These are phyloP conservation scores for Phyllosticta capitalensis DNA, from an alignment of 2,329 filamentous ascomycete genomes.

Conservation along the genomic window DNA sequence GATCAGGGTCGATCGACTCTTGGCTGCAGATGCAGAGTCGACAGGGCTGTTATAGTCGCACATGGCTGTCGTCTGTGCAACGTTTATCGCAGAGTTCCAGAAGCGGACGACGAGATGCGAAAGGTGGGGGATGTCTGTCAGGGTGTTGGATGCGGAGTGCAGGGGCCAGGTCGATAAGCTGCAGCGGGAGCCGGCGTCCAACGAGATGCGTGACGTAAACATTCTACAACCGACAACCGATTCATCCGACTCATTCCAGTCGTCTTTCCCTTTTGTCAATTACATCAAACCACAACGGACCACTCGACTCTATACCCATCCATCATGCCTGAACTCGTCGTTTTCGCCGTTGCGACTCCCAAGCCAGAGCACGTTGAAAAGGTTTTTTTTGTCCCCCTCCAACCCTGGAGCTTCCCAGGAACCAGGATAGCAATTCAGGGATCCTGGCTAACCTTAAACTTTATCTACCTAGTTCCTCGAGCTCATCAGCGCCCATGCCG, in stretches of 20 bases:
- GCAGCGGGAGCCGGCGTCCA: background rate
- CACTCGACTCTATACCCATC: conserved; percentile 11
- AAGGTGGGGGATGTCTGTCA: background rate
- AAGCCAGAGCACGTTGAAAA: conserved; percentile 24
- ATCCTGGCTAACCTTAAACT: background rate
- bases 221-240: background rate
- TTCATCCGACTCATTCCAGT: background rate
- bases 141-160: background rate
- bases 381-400: conserved; percentile 15
- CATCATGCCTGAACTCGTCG: conserved; percentile 16
- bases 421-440: background rate
- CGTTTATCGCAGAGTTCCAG: background rate
- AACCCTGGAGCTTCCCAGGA: background rate
- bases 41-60: background rate
- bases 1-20: background rate
- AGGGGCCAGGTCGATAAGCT: background rate
- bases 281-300: background rate
- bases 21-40: background rate
- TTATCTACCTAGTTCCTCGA: conserved; percentile 21
- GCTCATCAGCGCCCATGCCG: conserved; percentile 18
- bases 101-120: background rate
- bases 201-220: background rate
- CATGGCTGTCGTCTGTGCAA: background rate
- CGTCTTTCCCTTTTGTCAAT: background rate
- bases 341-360: conserved; percentile 23